These are phyloP conservation scores for Zygnema cylindricum DNA, from an alignment of 139 green algal species.

Conservation along the genomic window DNA sequence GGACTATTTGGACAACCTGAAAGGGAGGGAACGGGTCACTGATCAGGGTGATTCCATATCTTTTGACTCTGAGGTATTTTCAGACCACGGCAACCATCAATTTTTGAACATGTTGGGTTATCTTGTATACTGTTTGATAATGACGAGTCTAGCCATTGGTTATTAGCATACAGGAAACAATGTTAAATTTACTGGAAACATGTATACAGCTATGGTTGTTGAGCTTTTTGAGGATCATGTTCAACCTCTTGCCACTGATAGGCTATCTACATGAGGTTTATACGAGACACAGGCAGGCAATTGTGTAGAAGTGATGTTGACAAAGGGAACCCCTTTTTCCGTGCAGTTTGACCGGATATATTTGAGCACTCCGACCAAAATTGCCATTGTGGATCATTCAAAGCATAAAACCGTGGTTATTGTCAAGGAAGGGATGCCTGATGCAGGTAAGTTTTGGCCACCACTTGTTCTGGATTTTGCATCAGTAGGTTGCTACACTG, in stretches of 20 bases:
- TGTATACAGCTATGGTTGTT: background rate
- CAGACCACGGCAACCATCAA: too few species aligned
- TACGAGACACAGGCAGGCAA: too few species aligned
- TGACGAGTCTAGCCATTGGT: too few species aligned
- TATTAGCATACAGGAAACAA: too few species aligned
- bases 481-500: too few species aligned
- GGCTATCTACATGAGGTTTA: too few species aligned
- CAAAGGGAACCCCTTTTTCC: background rate
- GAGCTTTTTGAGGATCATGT: too few species aligned
- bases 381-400: slow-evolving; percentile 58
- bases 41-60: slow-evolving; percentile 56
- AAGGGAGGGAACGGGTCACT: slow-evolving; percentile 7
- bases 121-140: too few species aligned
- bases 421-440: slow-evolving; percentile 58
- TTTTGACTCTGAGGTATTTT: slow-evolving; percentile 47
- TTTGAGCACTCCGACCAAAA: slow-evolving; percentile 50
- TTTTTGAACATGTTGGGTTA: too few species aligned
- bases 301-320: background rate
- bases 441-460: slow-evolving; percentile 59
- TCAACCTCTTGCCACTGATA: too few species aligned
- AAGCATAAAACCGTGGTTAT: slow-evolving; percentile 28
- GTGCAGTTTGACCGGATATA: slow-evolving; percentile 69
- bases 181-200: too few species aligned
- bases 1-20: slow-evolving; percentile 60
- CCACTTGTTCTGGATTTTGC: too few species aligned